Conservation (phyloP, 139 green algal genomes). For the Chlamydomonas applanata region DNA sequence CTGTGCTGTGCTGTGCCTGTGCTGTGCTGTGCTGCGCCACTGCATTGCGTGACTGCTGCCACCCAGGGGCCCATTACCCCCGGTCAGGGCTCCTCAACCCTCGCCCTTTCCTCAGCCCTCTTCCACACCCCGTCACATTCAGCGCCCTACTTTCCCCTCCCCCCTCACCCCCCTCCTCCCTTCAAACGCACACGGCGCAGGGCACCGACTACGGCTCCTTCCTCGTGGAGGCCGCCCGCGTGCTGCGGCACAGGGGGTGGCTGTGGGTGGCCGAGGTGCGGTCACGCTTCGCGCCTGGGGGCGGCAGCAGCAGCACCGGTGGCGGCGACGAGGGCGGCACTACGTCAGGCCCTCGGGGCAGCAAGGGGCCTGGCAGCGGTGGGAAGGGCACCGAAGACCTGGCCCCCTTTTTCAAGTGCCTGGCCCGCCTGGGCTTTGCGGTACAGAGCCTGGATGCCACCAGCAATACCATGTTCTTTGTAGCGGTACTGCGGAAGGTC, state of each 20-base stretch:
- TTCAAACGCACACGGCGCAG: too few species aligned
- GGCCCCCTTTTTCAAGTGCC: conserved; percentile 53
- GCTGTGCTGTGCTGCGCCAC: too few species aligned
- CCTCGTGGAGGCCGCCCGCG: conserved; percentile 79
- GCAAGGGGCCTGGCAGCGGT: too few species aligned
- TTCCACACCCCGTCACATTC: too few species aligned
- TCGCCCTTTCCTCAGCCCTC: too few species aligned
- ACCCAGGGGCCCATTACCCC: too few species aligned
- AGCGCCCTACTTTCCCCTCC: not conserved
- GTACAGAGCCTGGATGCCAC: conserved; percentile 46
- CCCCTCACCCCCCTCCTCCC: too few species aligned
- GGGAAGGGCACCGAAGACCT: conserved; percentile 43
- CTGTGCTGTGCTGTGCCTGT: too few species aligned
- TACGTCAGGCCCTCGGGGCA: not conserved
- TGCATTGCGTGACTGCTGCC: too few species aligned
- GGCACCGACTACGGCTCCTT: conserved; percentile 82
- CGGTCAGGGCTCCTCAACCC: too few species aligned
- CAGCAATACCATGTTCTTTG: conserved; percentile 79
- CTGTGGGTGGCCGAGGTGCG: conserved; percentile 94
- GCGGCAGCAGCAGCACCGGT: not conserved
- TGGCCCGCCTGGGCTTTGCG: conserved; percentile 63
- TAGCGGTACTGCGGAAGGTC: conserved; percentile 58
- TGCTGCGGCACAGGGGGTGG: conserved; percentile 70
- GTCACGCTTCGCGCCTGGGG: not conserved
- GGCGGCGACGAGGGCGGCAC: not conserved